Base-by-base conservation (phyloP, 2,329 filamentous ascomycete species). In the Lachnellula subtilissima region DNA sequence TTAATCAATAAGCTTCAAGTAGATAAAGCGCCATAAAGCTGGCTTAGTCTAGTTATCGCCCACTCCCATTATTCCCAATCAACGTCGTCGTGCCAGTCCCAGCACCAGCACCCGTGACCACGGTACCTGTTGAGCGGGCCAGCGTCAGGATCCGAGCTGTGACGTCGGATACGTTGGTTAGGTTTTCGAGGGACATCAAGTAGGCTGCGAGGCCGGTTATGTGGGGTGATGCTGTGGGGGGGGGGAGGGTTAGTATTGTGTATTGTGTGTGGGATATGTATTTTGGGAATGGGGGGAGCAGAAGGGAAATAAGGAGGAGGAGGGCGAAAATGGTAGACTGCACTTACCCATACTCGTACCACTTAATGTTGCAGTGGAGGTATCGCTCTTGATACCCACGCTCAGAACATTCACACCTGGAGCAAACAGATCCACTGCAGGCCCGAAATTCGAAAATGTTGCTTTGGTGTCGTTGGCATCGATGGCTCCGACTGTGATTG, bases 121-220 rank as follows among this genome's bases (percentile, higher is more conserved):
- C 35, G 4, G 49, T 45, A 5, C 54, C 54, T 5, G 43, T 53
- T 54, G 71, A 72, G 28, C 65, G 67, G n/a, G 73, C 64, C 40
- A 77, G 65, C 1, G 67, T 55, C 52, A 67, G 58, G 39, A 78
- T 71, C 48, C 72, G 68, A 22, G 64, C 39, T 28, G 66, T 67
- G 5, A 78, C 72, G 35, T 69, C 72, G 48, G 71, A 67, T 3
- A 75, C 74, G 4, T 67, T 71, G 43, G 54, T 68, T 57, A 73
- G 67, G 1, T 70, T 71, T 59, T 77, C 74, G 1, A 75, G 61
- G 2, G 64, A 67, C 74, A 89, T 84, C 32, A 89, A 72, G 71
- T 89, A 89, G 32, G 84, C 85, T 12, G 83, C 84, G 4, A 89
- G 74, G 47, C 86, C 87, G 45, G 83, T 79, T 53, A 89, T 78